Conservation (phyloP, 2,329 filamentous ascomycete genomes). For the Pestalotiopsis sp. region DNA sequence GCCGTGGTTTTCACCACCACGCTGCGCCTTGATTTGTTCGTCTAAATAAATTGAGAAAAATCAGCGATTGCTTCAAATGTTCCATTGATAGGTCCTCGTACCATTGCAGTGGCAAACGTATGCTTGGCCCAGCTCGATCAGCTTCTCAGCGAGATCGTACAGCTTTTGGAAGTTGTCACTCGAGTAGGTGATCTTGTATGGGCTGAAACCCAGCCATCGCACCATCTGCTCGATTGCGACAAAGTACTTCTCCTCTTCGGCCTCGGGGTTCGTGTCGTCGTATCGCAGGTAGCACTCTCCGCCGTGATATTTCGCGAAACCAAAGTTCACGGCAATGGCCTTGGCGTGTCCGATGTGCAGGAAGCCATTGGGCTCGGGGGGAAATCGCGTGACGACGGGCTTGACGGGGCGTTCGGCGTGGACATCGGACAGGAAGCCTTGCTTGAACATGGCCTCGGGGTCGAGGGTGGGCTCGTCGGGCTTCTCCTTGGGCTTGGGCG, state of each 20-base stretch:
- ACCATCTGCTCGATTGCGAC: constrained; percentile 87
- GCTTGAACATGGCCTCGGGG: constrained; percentile 74
- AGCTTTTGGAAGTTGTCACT: constrained; percentile 88
- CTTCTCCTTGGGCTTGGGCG: constrained; percentile 49
- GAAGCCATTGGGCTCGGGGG: constrained; percentile 89
- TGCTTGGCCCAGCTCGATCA: constrained; percentile 69
- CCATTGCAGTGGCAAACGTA: constrained; percentile 88
- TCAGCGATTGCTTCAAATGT: not conserved
- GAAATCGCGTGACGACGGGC: constrained; percentile 71
- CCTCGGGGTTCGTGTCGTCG: constrained; percentile 94
- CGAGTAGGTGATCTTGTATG: constrained; percentile 78
- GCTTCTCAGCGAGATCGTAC: constrained; percentile 84
- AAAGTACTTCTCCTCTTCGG: constrained; percentile 89
- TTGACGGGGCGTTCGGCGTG: constrained; percentile 67
- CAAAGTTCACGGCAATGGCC: constrained; percentile 95
- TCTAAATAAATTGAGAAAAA: constrained; percentile 41
- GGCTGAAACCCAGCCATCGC: constrained; percentile 81
- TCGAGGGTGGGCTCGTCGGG: constrained; percentile 47
- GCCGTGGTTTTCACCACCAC: constrained; percentile 73
- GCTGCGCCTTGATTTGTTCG: constrained; percentile 81
- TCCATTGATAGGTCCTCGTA: constrained; percentile 24
- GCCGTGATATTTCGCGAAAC: constrained; percentile 83
- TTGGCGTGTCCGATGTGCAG: constrained; percentile 94
- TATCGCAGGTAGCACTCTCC: constrained; percentile 79
- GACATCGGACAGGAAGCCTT: constrained; percentile 74